Percentiles rank a stretch among this genome's conserved stretches.
Evolutionary conservation across 495 filamentous ascomycete species (phyloP).

Genomic region (Trichoderma asperelloides): DNA sequence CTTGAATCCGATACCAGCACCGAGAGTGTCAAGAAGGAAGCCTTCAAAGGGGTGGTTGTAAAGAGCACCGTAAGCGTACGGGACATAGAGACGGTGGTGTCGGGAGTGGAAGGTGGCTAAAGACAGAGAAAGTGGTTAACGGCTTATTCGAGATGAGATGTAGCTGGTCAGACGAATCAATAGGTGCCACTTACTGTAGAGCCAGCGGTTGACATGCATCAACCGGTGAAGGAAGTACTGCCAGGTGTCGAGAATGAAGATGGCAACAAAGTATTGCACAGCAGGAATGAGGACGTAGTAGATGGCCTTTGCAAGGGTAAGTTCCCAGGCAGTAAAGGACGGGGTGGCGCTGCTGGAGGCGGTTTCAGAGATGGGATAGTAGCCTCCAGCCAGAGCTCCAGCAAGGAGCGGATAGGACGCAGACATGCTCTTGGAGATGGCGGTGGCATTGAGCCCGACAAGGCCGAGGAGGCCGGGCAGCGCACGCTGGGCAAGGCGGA

Average conservation of each 20-base stretch:
- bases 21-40: conserved; percentile 84
- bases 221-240: conserved; percentile 92
- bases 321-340: conserved; percentile 66
- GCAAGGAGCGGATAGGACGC: conserved; percentile 54
- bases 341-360: conserved; percentile 38
- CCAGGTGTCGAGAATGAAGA: conserved; percentile 81
- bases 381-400: conserved; percentile 60
- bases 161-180: not conserved
- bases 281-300: conserved; percentile 73
- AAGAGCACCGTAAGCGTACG: conserved; percentile 92
- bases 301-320: conserved; percentile 58
- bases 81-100: conserved; percentile 92
- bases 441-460: conserved; percentile 48
- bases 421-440: conserved; percentile 47
- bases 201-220: conserved; percentile 93
- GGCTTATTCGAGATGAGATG: not conserved
- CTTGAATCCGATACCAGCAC: conserved; percentile 74
- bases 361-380: conserved; percentile 52
- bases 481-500: conserved; percentile 60
- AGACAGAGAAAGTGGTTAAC: conserved; percentile 15
- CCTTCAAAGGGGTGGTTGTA: conserved; percentile 95
- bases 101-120: conserved; percentile 81
- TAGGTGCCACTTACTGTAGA: conserved; percentile 68
- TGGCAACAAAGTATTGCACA: conserved; percentile 62
- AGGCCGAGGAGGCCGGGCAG: conserved; percentile 50